Conservation (phyloP, 2,329 filamentous ascomycete species). For the Arthrobotrys conoides region DNA sequence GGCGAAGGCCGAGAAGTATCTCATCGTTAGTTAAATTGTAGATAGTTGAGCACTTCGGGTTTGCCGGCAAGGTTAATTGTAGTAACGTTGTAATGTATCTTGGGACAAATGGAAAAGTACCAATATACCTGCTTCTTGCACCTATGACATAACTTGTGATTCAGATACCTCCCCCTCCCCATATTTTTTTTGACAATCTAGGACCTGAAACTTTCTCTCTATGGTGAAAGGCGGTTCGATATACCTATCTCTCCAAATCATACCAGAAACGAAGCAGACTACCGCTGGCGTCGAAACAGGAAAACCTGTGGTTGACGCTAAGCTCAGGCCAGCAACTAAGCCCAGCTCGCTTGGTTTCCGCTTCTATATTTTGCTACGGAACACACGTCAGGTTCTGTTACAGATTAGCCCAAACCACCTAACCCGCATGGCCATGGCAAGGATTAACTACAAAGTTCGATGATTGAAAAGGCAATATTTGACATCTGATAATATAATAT, state of each 20-base stretch:
- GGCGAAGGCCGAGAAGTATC: constrained; percentile 81
- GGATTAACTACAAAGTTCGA: constrained; percentile 1
- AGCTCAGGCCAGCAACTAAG: constrained; percentile 29
- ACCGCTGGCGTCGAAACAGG: constrained; percentile 13
- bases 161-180: neutral
- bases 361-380: constrained; percentile 44
- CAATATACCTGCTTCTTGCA: constrained; percentile 24
- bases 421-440: constrained; percentile 2
- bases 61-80: constrained; percentile 31
- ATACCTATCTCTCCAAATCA: constrained; percentile 22
- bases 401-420: constrained; percentile 6
- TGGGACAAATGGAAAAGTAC: constrained; percentile 58
- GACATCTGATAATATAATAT: constrained; percentile 9
- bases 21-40: constrained; percentile 76
- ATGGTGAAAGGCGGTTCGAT: constrained; percentile 4
- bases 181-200: neutral
- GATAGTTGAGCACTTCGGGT: constrained; percentile 3
- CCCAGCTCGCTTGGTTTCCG: constrained; percentile 36
- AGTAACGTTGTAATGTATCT: constrained; percentile 47
- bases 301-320: constrained; percentile 14
- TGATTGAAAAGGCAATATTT: neutral
- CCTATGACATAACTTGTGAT: constrained; percentile 14
- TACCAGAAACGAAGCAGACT: constrained; percentile 17
- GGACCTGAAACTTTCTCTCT: constrained; percentile 10
- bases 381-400: constrained; percentile 33